These are phyloP conservation scores for Penicillium ucsense DNA, from an alignment of 495 filamentous ascomycete genomes.

Conservation along the genomic window DNA sequence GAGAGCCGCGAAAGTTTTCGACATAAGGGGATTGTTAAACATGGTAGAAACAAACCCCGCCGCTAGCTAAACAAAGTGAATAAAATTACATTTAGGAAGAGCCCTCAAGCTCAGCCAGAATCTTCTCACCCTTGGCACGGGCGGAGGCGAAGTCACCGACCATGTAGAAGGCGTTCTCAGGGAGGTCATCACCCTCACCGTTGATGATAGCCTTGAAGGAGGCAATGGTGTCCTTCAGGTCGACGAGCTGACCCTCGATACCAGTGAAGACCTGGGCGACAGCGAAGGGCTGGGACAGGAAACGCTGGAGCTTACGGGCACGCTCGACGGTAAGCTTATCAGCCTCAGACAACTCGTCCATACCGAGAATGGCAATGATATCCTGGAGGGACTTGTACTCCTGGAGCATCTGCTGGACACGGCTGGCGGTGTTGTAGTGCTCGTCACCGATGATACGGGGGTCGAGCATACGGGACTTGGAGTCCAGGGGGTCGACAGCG, in stretches of 20 bases:
- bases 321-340: conserved; percentile 99
- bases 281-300: conserved; percentile 98
- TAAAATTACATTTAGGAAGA: conserved; percentile 47
- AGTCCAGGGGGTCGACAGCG: conserved; percentile 98
- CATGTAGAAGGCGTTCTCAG: conserved; percentile 96
- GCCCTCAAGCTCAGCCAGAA: conserved; percentile 87
- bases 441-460: conserved; percentile 95
- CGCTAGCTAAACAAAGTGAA: conserved; percentile 25
- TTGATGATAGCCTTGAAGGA: conserved; percentile 96
- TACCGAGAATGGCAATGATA: conserved; percentile 99
- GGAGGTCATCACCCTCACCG: conserved; percentile 91
- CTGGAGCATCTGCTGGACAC: conserved; percentile 97
- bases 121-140: conserved; percentile 97
- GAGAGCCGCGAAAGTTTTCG: conserved; percentile 3
- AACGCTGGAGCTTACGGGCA: conserved; percentile 98
- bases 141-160: conserved; percentile 93
- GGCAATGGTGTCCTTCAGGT: conserved; percentile 94
- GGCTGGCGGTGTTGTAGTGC: conserved; percentile 89
- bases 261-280: conserved; percentile 98
- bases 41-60: not conserved
- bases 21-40: conserved; percentile 6
- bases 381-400: conserved; percentile 99
- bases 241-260: conserved; percentile 95
- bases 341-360: conserved; percentile 97
- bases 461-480: conserved; percentile 99